A percentile compares a stretch with the other conserved stretches of the same genome.
Evolutionary conservation across 2,329 filamentous ascomycete species (phyloP).

Genomic region (Xylaria sp.): DNA sequence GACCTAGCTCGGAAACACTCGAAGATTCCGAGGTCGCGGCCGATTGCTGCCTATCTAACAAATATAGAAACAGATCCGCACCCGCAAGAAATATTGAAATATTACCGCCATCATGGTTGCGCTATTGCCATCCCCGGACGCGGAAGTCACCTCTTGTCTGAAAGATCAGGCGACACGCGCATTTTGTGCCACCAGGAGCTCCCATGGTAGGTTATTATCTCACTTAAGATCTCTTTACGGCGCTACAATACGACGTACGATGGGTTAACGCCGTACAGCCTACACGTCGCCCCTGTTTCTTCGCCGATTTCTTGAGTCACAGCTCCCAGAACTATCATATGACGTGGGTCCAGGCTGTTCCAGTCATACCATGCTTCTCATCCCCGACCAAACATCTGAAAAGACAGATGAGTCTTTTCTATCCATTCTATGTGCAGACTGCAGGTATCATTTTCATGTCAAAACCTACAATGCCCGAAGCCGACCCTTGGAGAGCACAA

Average conservation of each 20-base stretch:
- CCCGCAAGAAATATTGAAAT: not conserved
- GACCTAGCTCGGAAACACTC: not conserved
- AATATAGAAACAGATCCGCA: not conserved
- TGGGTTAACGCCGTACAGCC: conserved; percentile 37
- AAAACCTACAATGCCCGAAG: conserved; percentile 35
- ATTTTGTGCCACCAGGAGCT: conserved; percentile 17
- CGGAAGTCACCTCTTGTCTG: conserved; percentile 8
- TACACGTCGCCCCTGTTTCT: conserved; percentile 49
- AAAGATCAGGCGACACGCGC: conserved; percentile 24
- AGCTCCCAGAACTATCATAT: conserved; percentile 40
- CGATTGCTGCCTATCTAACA: not conserved
- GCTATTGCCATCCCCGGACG: not conserved
- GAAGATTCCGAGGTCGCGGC: not conserved
- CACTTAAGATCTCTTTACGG: not conserved
- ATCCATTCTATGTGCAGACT: conserved; percentile 46
- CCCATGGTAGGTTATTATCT: conserved; percentile 28
- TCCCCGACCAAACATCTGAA: conserved; percentile 39
- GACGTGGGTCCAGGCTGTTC: conserved; percentile 28
- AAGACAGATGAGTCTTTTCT: conserved; percentile 36
- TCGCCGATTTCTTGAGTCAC: conserved; percentile 42
- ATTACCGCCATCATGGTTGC: conserved; percentile 21
- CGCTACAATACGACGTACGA: not conserved
- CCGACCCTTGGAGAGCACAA: conserved; percentile 20
- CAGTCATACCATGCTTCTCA: conserved; percentile 46
- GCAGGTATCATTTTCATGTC: conserved; percentile 48